phyloP scores from a whole-genome alignment of 2,329 filamentous ascomycete species.

The Dothideomycetes sp. region DNA sequence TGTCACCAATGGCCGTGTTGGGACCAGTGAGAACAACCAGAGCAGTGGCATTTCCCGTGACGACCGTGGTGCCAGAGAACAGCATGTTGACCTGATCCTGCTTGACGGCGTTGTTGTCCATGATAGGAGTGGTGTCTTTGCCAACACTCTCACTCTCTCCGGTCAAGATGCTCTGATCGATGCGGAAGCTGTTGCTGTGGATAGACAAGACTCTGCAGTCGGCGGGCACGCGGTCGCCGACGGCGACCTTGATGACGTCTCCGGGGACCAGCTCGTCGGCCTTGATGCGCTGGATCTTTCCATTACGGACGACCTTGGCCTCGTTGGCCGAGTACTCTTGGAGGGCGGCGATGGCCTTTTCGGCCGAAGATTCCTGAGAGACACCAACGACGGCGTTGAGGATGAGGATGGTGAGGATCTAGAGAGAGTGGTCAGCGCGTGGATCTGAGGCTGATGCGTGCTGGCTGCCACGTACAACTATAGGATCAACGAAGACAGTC shows the following conservation, averaged over 20 bases:
- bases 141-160: slow-evolving; percentile 95
- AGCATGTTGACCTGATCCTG: slow-evolving; percentile 98
- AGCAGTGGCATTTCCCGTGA: slow-evolving; percentile 84
- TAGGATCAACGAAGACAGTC: slow-evolving; percentile 94
- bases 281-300: slow-evolving; percentile 71
- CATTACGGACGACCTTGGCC: slow-evolving; percentile 84
- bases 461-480: slow-evolving; percentile 71
- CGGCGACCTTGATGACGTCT: slow-evolving; percentile 77
- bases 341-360: slow-evolving; percentile 94
- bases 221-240: slow-evolving; percentile 88
- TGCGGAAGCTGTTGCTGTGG: slow-evolving; percentile 92
- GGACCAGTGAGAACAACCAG: slow-evolving; percentile 83
- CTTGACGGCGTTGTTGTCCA: slow-evolving; percentile 78
- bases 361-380: slow-evolving; percentile 95
- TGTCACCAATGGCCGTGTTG: slow-evolving; percentile 92
- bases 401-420: slow-evolving; percentile 95
- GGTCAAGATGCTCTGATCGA: slow-evolving; percentile 94
- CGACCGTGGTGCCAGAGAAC: slow-evolving; percentile 96
- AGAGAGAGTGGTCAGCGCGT: slow-evolving; percentile 16
- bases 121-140: slow-evolving; percentile 64
- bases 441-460: not conserved
- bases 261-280: slow-evolving; percentile 96
- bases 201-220: slow-evolving; percentile 86
- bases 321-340: slow-evolving; percentile 99
- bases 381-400: slow-evolving; percentile 96